Conservation (phyloP, 495 filamentous ascomycete genomes). For the Xylaria sp. region DNA sequence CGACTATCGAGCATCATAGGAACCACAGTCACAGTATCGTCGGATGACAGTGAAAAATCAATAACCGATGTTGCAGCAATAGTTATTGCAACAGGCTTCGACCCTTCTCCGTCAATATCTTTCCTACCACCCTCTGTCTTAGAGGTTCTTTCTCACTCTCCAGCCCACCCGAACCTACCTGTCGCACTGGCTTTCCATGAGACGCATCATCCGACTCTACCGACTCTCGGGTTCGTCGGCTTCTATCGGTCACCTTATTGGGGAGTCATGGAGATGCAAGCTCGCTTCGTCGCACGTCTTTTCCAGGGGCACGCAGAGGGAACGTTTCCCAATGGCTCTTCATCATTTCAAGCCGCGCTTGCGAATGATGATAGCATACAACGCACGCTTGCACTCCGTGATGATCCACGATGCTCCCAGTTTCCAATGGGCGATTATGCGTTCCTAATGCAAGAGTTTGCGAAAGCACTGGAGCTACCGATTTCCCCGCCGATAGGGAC, state of each 20-base stretch:
- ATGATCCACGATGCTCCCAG: conserved; percentile 60
- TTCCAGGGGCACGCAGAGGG: conserved; percentile 44
- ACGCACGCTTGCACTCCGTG: conserved; percentile 51
- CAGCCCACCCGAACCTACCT: conserved; percentile 65
- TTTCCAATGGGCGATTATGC: conserved; percentile 86
- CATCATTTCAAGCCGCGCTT: conserved; percentile 39
- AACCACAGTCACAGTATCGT: conserved; percentile 45
- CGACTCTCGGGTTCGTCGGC: conserved; percentile 79
- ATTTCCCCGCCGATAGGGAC: conserved; percentile 30
- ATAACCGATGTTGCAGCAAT: conserved; percentile 68
- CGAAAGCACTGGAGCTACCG: conserved; percentile 58
- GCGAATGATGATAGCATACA: conserved; percentile 52
- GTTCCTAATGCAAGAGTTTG: conserved; percentile 76
- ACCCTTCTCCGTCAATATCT: conserved; percentile 63
- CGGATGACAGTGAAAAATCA: conserved; percentile 34
- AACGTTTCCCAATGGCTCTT: conserved; percentile 6
- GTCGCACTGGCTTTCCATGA: conserved; percentile 72
- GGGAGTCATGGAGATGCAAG: conserved; percentile 88
- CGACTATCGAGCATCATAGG: conserved; percentile 43
- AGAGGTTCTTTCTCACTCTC: conserved; percentile 60
- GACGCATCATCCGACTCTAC: conserved; percentile 64
- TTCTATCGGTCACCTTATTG: conserved; percentile 89
- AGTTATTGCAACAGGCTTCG: conserved; percentile 80
- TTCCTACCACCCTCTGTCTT: conserved; percentile 66
- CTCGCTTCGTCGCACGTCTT: conserved; percentile 63